These are phyloP conservation scores for Acanthamoeba healyi DNA, from an alignment of 208 protist genomes.

Conservation along the genomic window DNA sequence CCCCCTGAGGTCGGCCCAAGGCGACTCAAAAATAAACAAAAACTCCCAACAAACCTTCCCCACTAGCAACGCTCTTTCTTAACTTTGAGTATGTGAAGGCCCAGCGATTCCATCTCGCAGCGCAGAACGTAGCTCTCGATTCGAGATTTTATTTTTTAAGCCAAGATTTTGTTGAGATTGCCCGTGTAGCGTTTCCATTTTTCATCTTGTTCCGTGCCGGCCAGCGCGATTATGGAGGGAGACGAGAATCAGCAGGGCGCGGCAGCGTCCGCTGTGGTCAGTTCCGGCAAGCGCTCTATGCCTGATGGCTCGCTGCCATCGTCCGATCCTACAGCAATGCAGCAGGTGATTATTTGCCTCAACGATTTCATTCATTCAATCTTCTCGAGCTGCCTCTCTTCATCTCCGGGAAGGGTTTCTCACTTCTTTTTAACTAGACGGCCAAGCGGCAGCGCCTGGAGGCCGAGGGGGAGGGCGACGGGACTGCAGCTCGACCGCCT, in stretches of 20 bases:
- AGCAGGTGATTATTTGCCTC: not conserved
- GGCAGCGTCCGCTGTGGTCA: not conserved
- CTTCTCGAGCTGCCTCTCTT: not conserved
- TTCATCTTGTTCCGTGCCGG: not conserved
- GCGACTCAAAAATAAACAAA: not conserved
- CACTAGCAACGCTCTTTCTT: too few species aligned
- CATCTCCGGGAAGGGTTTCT: not conserved
- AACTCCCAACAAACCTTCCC: not conserved
- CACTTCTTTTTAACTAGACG: not conserved
- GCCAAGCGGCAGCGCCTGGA: not conserved
- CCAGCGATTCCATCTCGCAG: too few species aligned
- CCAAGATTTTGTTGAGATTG: too few species aligned
- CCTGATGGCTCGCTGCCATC: not conserved
- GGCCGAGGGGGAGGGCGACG: not conserved
- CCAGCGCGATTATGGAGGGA: not conserved
- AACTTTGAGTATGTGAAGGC: too few species aligned
- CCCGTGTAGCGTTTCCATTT: too few species aligned
- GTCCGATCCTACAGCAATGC: not conserved
- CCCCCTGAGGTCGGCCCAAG: not conserved
- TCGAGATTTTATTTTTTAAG: too few species aligned
- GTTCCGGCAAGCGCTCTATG: not conserved
- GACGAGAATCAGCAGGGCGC: not conserved
- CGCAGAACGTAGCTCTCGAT: too few species aligned
- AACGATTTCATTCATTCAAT: not conserved
- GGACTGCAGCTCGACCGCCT: not conserved